Percentiles rank a stretch among this genome's conserved stretches.
Evolutionary conservation across 768 basidiomycete genomes (phyloP).

Genomic region (Tulasnella sp.): DNA sequence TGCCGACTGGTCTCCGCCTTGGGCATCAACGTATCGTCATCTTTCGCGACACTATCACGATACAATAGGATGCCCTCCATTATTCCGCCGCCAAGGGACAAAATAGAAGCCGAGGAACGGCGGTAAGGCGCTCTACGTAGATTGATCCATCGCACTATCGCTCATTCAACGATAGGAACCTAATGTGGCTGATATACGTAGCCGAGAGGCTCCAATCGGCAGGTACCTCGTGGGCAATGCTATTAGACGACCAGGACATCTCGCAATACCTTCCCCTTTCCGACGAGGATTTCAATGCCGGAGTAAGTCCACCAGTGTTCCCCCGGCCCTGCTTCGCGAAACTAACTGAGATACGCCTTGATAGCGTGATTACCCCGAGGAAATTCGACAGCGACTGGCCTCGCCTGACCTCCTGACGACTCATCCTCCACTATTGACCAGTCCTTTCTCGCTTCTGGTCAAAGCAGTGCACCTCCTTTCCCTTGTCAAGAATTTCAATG

Average conservation of each 20-base stretch:
- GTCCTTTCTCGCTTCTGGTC: constrained; percentile 1
- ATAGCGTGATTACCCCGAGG: neutral
- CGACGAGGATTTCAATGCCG: constrained; percentile 46
- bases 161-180: constrained; percentile 34
- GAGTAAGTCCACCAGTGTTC: constrained; percentile 33
- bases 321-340: neutral
- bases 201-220: constrained; percentile 54
- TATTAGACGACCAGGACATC: constrained; percentile 61
- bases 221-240: constrained; percentile 58
- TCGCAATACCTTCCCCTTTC: constrained; percentile 57
- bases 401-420: constrained; percentile 5
- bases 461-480: constrained; percentile 2
- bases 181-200: constrained; percentile 62
- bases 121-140: neutral
- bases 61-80: constrained; percentile 45
- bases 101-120: constrained; percentile 57
- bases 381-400: constrained; percentile 10
- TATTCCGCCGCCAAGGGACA: constrained; percentile 43
- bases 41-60: constrained; percentile 54
- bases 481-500: constrained; percentile 10
- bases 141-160: neutral
- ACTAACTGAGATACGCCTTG: neutral
- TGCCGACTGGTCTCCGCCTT: constrained; percentile 54
- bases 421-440: constrained; percentile 5
- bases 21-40: constrained; percentile 36